Evolutionary conservation across 208 protist genomes (phyloP), one percentile per base, ranked within the genome.

Genomic region (Leishmania lainsoni): DNA sequence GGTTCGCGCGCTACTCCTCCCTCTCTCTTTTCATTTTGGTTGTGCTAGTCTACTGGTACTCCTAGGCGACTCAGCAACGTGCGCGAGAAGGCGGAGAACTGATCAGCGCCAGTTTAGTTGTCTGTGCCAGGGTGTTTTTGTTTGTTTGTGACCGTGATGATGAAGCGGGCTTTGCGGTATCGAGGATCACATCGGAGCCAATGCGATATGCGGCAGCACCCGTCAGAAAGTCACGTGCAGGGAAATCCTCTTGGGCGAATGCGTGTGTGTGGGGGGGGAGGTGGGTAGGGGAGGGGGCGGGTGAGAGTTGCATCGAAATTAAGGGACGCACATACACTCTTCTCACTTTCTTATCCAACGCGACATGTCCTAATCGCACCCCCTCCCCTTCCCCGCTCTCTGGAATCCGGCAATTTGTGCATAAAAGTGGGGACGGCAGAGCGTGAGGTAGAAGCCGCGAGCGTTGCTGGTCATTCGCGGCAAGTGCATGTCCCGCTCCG

Each of bases 1-100:
- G 78, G 86, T 89, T 88, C 29, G 58, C 73, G 14, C 88, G 79
- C 26, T 90, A 92, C 84, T 82, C 83, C 10, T 69, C 81, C 4
- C 56, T 89, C 22, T 88, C 86, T 17, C 29, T 77, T 42, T 56
- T 87, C 29, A 45, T 87, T 4, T 12, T 79, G 26, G 20, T 68
- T 8, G 48, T 78, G 52, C 59, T 87, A 32, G 39, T 75, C 42
- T 79, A 32, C 82, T 81, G 48, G 58, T 58, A 71, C 54, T 22
- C 26, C 2, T 63, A 65, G 39, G 54, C 32, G 56, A 20, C 22
- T 52, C 74, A 32, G 52, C 32, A 49, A 29, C 51, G 39, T 39
- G 20, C 12, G 35, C 51, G 52, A 77, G 16, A 8, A 39, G 32
- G 72, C 29, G 51, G 72, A 58, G 29, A 45, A 39, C 29, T 29